Evolutionary conservation across 225 moss, liverwort and hornwort genomes (phyloP).

Genomic region (Pleurozium schreberi): DNA sequence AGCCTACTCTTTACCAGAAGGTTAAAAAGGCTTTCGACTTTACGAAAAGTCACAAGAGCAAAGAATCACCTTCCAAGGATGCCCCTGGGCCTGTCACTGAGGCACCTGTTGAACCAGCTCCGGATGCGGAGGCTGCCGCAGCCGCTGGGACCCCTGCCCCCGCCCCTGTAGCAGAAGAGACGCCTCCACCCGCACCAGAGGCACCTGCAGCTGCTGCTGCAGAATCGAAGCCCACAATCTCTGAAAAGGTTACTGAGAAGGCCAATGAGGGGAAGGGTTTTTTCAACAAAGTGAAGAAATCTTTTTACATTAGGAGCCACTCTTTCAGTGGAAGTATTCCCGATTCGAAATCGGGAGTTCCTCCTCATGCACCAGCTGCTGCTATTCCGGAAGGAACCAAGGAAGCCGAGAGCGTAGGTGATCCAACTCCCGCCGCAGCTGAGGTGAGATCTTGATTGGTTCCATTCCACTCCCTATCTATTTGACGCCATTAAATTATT

Average conservation of each 20-base stretch:
- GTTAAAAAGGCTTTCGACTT: constrained; percentile 9
- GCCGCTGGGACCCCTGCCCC: not conserved
- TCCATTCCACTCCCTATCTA: too few species aligned
- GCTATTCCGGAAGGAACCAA: constrained; percentile 7
- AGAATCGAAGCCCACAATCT: not conserved
- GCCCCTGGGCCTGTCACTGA: not conserved
- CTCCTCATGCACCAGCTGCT: not conserved
- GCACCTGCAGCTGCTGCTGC: not conserved
- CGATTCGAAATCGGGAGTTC: not conserved
- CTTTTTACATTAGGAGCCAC: constrained; percentile 18
- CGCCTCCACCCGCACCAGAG: not conserved
- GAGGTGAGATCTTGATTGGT: not conserved
- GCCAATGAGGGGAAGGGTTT: constrained; percentile 3
- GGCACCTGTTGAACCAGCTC: not conserved
- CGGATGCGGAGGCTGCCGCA: not conserved
- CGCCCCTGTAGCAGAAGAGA: not conserved
- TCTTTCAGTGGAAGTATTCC: constrained; percentile 31
- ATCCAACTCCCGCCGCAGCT: not conserved
- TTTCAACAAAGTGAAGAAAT: constrained; percentile 23
- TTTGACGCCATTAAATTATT: not conserved
- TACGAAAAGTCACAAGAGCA: constrained; percentile 4
- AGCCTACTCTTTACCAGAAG: constrained; percentile 8
- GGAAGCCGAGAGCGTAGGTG: not conserved
- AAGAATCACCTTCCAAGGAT: constrained; percentile 5
- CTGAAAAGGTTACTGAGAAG: constrained; percentile 11